Conservation (phyloP, 192 early-diverging fungal genomes). For the Mycoemilia scoparia region DNA sequence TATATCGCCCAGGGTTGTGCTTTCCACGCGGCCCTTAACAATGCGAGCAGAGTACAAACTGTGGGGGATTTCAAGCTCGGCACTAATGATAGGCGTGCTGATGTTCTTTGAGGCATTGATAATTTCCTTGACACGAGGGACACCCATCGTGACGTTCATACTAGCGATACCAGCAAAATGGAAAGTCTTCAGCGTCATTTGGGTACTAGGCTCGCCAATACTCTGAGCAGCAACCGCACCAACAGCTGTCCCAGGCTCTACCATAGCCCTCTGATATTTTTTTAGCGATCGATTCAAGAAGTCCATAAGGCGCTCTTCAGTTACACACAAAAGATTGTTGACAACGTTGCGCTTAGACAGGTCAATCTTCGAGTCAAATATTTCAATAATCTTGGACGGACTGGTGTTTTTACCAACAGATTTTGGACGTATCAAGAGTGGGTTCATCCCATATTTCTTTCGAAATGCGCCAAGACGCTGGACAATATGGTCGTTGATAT, state of each 20-base stretch:
- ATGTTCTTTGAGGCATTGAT: conserved; percentile 98
- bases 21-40: conserved; percentile 92
- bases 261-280: conserved; percentile 79
- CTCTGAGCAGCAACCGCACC: conserved; percentile 93
- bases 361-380: conserved; percentile 14
- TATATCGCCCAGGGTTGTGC: conserved; percentile 77
- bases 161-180: conserved; percentile 98
- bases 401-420: conserved; percentile 9
- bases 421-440: conserved; percentile 7
- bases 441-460: conserved; percentile 11
- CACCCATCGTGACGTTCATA: conserved; percentile 99
- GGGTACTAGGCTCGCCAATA: conserved; percentile 97
- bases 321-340: conserved; percentile 50
- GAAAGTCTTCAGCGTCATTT: conserved; percentile 99
- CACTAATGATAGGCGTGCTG: conserved; percentile 76
- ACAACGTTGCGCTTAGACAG: conserved; percentile 30
- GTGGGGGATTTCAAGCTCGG: conserved; percentile 44
- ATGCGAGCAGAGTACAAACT: conserved; percentile 70
- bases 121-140: conserved; percentile 99
- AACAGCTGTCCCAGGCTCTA: conserved; percentile 91
- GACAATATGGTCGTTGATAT: conserved; percentile 35
- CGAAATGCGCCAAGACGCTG: conserved; percentile 38
- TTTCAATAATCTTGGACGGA: conserved; percentile 10
- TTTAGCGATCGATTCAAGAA: conserved; percentile 62
- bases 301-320: conserved; percentile 43